Percentiles rank a stretch among this genome's conserved stretches.
phyloP scores from a whole-genome alignment of 345 rosid species.

The Jatropha curcas region DNA sequence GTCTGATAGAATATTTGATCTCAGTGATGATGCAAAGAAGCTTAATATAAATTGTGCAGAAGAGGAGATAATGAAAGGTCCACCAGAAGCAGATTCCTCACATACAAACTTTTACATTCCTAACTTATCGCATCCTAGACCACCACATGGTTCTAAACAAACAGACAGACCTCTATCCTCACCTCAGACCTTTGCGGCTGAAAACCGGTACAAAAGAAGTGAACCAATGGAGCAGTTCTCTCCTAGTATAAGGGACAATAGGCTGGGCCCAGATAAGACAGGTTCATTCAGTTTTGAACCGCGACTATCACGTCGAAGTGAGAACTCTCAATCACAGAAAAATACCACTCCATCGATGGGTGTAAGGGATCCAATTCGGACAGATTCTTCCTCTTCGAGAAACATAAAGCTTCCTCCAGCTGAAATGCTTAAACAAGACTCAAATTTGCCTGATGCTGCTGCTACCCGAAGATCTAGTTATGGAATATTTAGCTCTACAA shows the following conservation, averaged over 20 bases:
- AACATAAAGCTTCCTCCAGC: slow-evolving; percentile 26
- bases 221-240: slow-evolving; percentile 41
- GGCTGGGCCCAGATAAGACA: slow-evolving; percentile 21
- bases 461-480: slow-evolving; percentile 34
- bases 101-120: slow-evolving; percentile 2
- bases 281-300: slow-evolving; percentile 30
- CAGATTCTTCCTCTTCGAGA: slow-evolving; percentile 18
- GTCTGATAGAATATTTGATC: slow-evolving; percentile 14
- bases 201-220: slow-evolving; percentile 50
- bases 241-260: slow-evolving; percentile 17
- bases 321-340: slow-evolving; percentile 24
- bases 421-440: slow-evolving; percentile 26
- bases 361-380: slow-evolving; percentile 22
- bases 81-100: not conserved
- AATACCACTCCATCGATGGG: slow-evolving; percentile 17
- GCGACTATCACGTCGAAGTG: slow-evolving; percentile 26
- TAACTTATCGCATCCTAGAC: not conserved
- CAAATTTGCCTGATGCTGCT: slow-evolving; percentile 12
- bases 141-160: slow-evolving; percentile 8
- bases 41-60: not conserved
- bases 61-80: slow-evolving; percentile 1
- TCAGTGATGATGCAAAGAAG: not conserved
- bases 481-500: slow-evolving; percentile 61
- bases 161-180: slow-evolving; percentile 10
- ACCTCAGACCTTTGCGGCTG: slow-evolving; percentile 21